Evolutionary conservation across 345 rosid genomes (phyloP), one percentile per base, ranked within the genome.

Genomic region (Populus ilicifolia): DNA sequence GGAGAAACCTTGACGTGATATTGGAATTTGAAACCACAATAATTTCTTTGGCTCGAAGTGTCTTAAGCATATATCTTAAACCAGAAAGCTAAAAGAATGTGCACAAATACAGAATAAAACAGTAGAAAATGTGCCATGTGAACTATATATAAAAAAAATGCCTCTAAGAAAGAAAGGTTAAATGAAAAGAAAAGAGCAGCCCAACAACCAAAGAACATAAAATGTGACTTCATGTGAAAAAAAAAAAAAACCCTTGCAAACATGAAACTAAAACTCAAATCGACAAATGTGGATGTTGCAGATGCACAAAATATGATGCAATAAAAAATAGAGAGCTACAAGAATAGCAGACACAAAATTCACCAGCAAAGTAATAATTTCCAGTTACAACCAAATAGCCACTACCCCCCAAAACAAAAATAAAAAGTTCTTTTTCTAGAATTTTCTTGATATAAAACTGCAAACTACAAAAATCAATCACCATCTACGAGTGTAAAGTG

Each of bases 191-290:
- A 25, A 41, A 67, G 23, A 6, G 35, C 18, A 0, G 17, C 67
- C 48, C 27, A 33, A 18, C 23, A 33, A 18, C 23, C 14, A 52
- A 66, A 67, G 59, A 62, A 67, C 17, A 43, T 7, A 25, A 36
- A 36, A 3, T 35, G n/a, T 10, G 44, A 69, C 48, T 30, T 25
- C 38, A 69, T 30, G 14, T 43, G 2, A 4, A 4, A 41, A 18
- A 12, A 10, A 8, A 54, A 54, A 36, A 21, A 44, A 69, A 43
- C 25, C 20, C 16, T 29, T 1, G 44, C 44, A 70, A 41, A 67
- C 68, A 27, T 46, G 64, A 75, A 43, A 50, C 48, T 21, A 46
- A 67, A 33, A n/a, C 29, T 75, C 43, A 61, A 77, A 69, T 25
- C 59, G 0, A 25, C 39, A 16, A 5, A 52, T 56, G 33, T 75